These are phyloP conservation scores for Hanseniaspora gamundiae DNA, from an alignment of 1,139 yeast species.

Conservation along the genomic window DNA sequence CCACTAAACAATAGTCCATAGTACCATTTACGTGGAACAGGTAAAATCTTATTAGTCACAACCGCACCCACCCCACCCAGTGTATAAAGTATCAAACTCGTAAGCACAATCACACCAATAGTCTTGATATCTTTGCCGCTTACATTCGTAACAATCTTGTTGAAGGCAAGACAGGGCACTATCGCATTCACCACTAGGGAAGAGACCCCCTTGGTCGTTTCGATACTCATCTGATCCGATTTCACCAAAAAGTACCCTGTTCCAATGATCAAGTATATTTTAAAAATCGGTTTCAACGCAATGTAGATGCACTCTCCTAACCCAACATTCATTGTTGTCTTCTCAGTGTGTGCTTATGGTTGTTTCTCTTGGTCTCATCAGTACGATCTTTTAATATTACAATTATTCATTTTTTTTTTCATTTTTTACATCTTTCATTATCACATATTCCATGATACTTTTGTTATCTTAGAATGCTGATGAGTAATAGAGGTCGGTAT, in stretches of 20 bases:
- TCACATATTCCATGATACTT: too few species aligned
- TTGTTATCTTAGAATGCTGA: too few species aligned
- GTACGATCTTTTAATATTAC: not conserved
- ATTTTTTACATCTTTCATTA: too few species aligned
- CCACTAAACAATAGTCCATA: slow-evolving; percentile 74
- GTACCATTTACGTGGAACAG: slow-evolving; percentile 60
- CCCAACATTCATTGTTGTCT: slow-evolving; percentile 18
- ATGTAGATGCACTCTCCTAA: slow-evolving; percentile 67
- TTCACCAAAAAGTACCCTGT: slow-evolving; percentile 60
- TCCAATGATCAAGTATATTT: slow-evolving; percentile 65
- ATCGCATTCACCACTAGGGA: slow-evolving; percentile 60
- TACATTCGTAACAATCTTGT: slow-evolving; percentile 59
- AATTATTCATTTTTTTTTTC: too few species aligned
- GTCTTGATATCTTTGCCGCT: slow-evolving; percentile 61
- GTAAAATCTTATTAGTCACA: slow-evolving; percentile 26
- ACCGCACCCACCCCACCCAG: slow-evolving; percentile 33
- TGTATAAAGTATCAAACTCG: slow-evolving; percentile 51
- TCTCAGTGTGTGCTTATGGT: not conserved
- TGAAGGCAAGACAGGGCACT: slow-evolving; percentile 68
- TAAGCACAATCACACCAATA: slow-evolving; percentile 59
- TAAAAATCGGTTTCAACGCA: slow-evolving; percentile 77
- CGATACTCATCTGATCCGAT: slow-evolving; percentile 54
- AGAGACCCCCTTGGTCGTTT: slow-evolving; percentile 63
- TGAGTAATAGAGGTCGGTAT: too few species aligned
- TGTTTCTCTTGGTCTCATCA: not conserved